These are phyloP conservation scores for Fusarium keratoplasticum DNA, from an alignment of 2,329 filamentous ascomycete species.

Conservation along the genomic window DNA sequence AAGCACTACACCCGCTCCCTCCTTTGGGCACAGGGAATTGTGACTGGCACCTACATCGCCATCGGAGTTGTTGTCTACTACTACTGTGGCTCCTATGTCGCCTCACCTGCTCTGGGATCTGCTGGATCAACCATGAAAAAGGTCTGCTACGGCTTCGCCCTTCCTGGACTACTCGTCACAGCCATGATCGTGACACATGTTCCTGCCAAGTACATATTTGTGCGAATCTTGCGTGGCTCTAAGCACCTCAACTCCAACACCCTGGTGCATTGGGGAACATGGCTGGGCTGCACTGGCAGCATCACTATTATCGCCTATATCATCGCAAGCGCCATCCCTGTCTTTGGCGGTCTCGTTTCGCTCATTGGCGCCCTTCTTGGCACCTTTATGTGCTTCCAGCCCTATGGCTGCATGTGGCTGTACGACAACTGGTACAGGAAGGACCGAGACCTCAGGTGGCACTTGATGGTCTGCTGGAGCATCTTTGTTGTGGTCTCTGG, in stretches of 20 bases:
- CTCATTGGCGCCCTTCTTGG: conserved; percentile 31
- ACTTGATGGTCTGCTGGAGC: conserved; percentile 14
- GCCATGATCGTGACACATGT: conserved; percentile 44
- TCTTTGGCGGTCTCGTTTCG: conserved; percentile 30
- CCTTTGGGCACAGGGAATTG: conserved; percentile 39
- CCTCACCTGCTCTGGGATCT: conserved; percentile 60
- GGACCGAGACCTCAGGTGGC: conserved; percentile 7
- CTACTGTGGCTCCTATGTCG: conserved; percentile 58
- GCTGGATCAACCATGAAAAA: conserved; percentile 57
- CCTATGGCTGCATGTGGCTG: conserved; percentile 34
- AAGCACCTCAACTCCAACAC: conserved; percentile 45
- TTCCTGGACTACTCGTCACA: conserved; percentile 46
- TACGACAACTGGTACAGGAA: conserved; percentile 23
- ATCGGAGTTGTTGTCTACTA: conserved; percentile 57
- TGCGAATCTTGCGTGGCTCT: conserved; percentile 44
- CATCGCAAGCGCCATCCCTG: conserved; percentile 31
- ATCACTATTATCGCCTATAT: conserved; percentile 27
- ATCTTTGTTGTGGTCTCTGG: conserved; percentile 16
- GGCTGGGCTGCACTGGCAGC: conserved; percentile 36
- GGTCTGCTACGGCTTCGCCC: conserved; percentile 56
- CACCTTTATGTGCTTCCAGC: conserved; percentile 36
- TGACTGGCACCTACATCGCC: conserved; percentile 48
- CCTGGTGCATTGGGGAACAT: conserved; percentile 45
- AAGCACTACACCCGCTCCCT: conserved; percentile 44
- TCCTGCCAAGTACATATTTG: conserved; percentile 46